Evolutionary conservation across 768 basidiomycete genomes (phyloP).

Genomic region (Leccinum sublutescens): DNA sequence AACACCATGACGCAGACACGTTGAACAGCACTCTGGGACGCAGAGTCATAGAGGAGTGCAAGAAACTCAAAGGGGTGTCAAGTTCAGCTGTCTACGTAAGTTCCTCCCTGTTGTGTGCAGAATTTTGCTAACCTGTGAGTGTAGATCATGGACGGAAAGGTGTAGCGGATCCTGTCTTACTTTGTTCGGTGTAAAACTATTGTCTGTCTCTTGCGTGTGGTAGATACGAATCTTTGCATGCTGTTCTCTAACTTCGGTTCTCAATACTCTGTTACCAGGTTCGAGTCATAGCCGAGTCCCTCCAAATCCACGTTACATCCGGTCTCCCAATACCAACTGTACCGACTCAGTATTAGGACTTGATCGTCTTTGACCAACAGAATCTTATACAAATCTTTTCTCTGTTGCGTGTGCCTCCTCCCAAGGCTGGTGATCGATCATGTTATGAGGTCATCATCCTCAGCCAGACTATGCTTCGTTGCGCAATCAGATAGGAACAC

Average conservation of each 20-base stretch:
- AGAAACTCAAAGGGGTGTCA: conserved; percentile 53
- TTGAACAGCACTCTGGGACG: conserved; percentile 49
- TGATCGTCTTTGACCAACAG: neutral
- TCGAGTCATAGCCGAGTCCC: neutral
- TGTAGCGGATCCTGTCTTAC: conserved; percentile 5
- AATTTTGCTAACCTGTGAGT: neutral
- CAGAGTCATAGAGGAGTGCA: conserved; percentile 63
- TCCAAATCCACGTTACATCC: neutral
- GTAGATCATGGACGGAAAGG: conserved; percentile 24
- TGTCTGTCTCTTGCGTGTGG: neutral
- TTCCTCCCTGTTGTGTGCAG: neutral
- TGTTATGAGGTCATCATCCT: neutral
- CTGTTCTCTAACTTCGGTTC: neutral
- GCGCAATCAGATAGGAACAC: neutral
- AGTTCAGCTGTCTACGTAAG: conserved; percentile 31
- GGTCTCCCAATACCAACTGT: neutral
- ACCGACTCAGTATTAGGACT: neutral
- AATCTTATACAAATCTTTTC: too few species aligned
- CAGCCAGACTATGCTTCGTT: neutral
- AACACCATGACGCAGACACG: conserved; percentile 49
- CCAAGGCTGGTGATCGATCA: neutral
- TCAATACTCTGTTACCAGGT: neutral
- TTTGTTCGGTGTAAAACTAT: neutral
- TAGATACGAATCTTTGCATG: neutral
- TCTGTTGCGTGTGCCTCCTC: neutral